Conservation (phyloP, 129 eudicot species). For the Apium graveolens region DNA sequence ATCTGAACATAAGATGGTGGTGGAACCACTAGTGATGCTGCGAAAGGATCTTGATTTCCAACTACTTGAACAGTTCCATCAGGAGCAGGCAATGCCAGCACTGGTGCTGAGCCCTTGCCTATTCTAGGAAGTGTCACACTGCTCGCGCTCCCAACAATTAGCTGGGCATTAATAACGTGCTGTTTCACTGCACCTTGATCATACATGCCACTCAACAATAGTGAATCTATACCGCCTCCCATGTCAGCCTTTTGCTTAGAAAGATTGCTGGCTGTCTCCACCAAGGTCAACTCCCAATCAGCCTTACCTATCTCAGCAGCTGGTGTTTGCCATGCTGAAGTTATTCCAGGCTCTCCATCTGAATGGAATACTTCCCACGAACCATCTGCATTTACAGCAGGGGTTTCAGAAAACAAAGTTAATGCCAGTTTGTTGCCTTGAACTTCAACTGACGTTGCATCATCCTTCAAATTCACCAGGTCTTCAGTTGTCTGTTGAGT, state of each 20-base stretch:
- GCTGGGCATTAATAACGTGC: conserved; percentile 32
- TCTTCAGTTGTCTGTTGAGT: conserved; percentile 27
- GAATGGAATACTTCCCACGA: conserved; percentile 47
- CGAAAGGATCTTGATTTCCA: conserved; percentile 61
- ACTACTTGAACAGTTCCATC: conserved; percentile 38
- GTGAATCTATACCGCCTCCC: conserved; percentile 61
- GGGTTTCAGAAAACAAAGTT: conserved; percentile 52
- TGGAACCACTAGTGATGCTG: conserved; percentile 58
- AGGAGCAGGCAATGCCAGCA: conserved; percentile 60
- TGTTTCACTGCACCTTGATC: conserved; percentile 56
- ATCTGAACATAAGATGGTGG: conserved; percentile 76
- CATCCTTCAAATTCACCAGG: conserved; percentile 49
- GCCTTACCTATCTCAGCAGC: conserved; percentile 47
- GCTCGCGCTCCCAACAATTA: conserved; percentile 50
- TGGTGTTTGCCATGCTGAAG: conserved; percentile 47
- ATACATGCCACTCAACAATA: conserved; percentile 54
- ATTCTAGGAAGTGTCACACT: conserved; percentile 44
- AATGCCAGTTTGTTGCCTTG: conserved; percentile 48
- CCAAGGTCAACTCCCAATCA: conserved; percentile 60
- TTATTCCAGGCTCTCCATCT: conserved; percentile 31
- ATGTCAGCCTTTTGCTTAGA: conserved; percentile 42
- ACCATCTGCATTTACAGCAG: conserved; percentile 20
- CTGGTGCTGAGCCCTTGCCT: conserved; percentile 33
- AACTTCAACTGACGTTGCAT: conserved; percentile 36
- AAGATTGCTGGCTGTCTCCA: conserved; percentile 46